Percentiles rank a stretch among this genome's conserved stretches.
Conservation (phyloP, 2,329 filamentous ascomycete species). For the Arachnomyces sp. region DNA sequence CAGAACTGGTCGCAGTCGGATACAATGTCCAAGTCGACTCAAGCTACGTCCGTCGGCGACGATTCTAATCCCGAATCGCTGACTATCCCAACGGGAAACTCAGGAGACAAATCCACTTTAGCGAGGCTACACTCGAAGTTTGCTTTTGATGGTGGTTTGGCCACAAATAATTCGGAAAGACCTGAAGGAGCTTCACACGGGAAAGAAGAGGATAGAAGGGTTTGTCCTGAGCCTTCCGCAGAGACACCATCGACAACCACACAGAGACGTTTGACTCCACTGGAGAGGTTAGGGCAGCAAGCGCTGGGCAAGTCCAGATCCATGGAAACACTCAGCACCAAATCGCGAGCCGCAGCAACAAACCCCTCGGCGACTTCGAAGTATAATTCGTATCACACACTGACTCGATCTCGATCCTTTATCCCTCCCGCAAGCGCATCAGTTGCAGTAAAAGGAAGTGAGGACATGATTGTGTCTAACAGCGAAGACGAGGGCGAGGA, state of each 20-base stretch:
- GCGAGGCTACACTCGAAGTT: slow-evolving; percentile 26
- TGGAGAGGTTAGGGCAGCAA: slow-evolving; percentile 34
- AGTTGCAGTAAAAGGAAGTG: slow-evolving; percentile 34
- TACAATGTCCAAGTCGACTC: neutral
- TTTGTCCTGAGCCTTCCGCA: slow-evolving; percentile 6
- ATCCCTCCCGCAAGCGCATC: slow-evolving; percentile 2
- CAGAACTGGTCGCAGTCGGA: neutral
- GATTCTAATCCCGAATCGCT: slow-evolving; percentile 20
- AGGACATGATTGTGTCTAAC: slow-evolving; percentile 45
- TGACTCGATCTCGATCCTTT: slow-evolving; percentile 8
- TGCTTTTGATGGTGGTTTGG: slow-evolving; percentile 18
- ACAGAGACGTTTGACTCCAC: slow-evolving; percentile 27
- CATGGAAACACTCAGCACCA: slow-evolving; percentile 20
- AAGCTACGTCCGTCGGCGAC: slow-evolving; percentile 9
- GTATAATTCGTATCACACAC: slow-evolving; percentile 9
- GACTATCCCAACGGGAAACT: slow-evolving; percentile 4
- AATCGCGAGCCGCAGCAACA: neutral
- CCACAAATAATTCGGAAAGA: slow-evolving; percentile 8
- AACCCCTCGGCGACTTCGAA: neutral
- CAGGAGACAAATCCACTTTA: no score
- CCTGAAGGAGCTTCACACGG: neutral
- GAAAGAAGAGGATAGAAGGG: slow-evolving; percentile 2
- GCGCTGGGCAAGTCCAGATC: slow-evolving; percentile 33
- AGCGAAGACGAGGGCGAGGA: slow-evolving; percentile 38
- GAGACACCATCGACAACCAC: slow-evolving; percentile 5